Evolutionary conservation across 2,329 filamentous ascomycete species (phyloP).

Genomic region (Hypoxylon sp.): DNA sequence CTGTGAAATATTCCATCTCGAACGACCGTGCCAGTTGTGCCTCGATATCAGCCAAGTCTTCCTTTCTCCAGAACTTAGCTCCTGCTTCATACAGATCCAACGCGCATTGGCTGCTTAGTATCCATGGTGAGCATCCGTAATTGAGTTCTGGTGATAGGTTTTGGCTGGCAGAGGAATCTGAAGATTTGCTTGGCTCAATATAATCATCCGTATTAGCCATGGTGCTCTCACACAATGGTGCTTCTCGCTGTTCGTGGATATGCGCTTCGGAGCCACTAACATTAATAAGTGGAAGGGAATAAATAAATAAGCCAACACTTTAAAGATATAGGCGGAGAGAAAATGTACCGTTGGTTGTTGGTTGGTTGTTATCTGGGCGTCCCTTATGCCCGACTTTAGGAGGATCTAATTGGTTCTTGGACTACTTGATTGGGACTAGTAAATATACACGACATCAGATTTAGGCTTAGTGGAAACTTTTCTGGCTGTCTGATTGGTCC

Average conservation of each 20-base stretch:
- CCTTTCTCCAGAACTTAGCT: conserved; percentile 25
- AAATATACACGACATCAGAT: too few species aligned
- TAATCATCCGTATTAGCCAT: conserved; percentile 15
- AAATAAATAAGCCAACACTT: conserved; percentile 1
- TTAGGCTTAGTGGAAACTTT: too few species aligned
- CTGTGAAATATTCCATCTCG: conserved; percentile 46
- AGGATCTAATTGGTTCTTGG: too few species aligned
- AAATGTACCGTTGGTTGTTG: not conserved
- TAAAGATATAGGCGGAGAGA: conserved; percentile 5
- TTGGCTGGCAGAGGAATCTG: conserved; percentile 12
- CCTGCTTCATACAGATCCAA: conserved; percentile 22
- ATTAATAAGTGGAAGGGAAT: conserved; percentile 6
- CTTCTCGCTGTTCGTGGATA: conserved; percentile 20
- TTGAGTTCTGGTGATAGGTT: conserved; percentile 11
- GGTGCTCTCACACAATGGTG: conserved; percentile 15
- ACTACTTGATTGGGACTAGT: too few species aligned
- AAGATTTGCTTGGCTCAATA: conserved; percentile 12
- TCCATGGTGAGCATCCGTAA: conserved; percentile 20
- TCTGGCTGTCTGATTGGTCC: too few species aligned
- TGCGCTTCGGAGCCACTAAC: conserved; percentile 5
- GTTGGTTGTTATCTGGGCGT: conserved; percentile 2
- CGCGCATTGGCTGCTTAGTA: conserved; percentile 15
- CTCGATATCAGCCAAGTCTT: conserved; percentile 21
- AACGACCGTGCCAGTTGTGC: conserved; percentile 45
- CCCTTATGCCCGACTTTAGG: not conserved